phyloP scores from a whole-genome alignment of 495 filamentous ascomycete genomes.

The Trichoderma orchidacearum region DNA sequence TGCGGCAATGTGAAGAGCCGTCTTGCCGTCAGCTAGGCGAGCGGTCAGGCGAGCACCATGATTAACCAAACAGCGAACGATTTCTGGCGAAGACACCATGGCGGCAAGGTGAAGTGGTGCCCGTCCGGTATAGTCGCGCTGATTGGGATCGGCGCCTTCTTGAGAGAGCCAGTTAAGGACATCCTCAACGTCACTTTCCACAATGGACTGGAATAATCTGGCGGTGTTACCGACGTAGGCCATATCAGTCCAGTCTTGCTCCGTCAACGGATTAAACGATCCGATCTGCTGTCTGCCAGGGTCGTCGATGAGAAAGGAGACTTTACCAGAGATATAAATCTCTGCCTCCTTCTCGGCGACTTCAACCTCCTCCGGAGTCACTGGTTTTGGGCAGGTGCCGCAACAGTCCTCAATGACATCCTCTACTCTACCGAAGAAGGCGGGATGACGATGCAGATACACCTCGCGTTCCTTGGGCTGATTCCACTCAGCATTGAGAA shows the following conservation, averaged over 20 bases:
- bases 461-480: slow-evolving; percentile 53
- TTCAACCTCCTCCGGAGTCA: slow-evolving; percentile 54
- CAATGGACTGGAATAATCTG: slow-evolving; percentile 60
- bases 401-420: slow-evolving; percentile 71
- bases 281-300: slow-evolving; percentile 59
- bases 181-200: slow-evolving; percentile 49
- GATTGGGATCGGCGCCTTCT: slow-evolving; percentile 46
- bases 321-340: slow-evolving; percentile 54
- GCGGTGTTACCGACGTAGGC: slow-evolving; percentile 63
- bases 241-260: slow-evolving; percentile 72
- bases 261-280: slow-evolving; percentile 66
- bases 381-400: slow-evolving; percentile 55
- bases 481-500: slow-evolving; percentile 85
- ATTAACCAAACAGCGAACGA: slow-evolving; percentile 60
- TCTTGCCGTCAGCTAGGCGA: slow-evolving; percentile 62
- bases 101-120: slow-evolving; percentile 67
- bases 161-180: slow-evolving; percentile 55
- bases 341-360: slow-evolving; percentile 56
- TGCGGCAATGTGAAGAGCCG: slow-evolving; percentile 66
- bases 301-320: slow-evolving; percentile 63
- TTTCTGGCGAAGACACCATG: slow-evolving; percentile 47
- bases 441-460: slow-evolving; percentile 67
- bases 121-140: slow-evolving; percentile 63
- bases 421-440: slow-evolving; percentile 51
- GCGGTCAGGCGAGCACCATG: slow-evolving; percentile 56